A percentile compares a stretch with the other conserved stretches of the same genome.
phyloP scores from a whole-genome alignment of 2,329 filamentous ascomycete genomes.

The Epichloe brachyelytri region DNA sequence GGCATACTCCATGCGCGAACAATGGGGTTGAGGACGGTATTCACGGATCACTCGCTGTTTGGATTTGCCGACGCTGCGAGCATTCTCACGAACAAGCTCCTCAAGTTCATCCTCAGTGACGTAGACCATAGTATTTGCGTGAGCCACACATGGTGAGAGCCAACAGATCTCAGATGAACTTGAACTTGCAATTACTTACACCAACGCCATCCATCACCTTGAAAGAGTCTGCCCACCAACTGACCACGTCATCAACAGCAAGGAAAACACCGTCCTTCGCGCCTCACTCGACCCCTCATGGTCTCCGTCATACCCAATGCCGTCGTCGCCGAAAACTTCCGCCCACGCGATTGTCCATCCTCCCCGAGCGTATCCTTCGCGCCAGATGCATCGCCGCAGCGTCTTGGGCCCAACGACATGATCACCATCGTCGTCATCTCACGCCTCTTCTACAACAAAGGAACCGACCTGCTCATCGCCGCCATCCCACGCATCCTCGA shows the following conservation, averaged over 20 bases:
- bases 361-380: slow-evolving; percentile 21
- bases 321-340: slow-evolving; percentile 92
- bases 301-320: slow-evolving; percentile 97
- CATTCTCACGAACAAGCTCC: slow-evolving; percentile 90
- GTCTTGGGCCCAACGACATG: slow-evolving; percentile 67
- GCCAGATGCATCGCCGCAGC: slow-evolving; percentile 43
- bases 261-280: slow-evolving; percentile 92
- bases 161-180: not conserved
- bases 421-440: slow-evolving; percentile 97
- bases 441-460: slow-evolving; percentile 96
- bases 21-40: slow-evolving; percentile 91
- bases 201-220: not conserved
- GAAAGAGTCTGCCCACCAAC: not conserved
- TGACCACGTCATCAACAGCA: slow-evolving; percentile 38
- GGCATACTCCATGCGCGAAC: slow-evolving; percentile 88
- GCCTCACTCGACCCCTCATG: slow-evolving; percentile 89
- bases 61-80: slow-evolving; percentile 94
- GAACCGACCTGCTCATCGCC: slow-evolving; percentile 91
- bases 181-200: too few species aligned
- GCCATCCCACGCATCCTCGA: slow-evolving; percentile 87
- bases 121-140: slow-evolving; percentile 98
- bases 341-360: slow-evolving; percentile 41
- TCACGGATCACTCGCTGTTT: slow-evolving; percentile 95
- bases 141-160: slow-evolving; percentile 79
- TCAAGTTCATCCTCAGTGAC: slow-evolving; percentile 93